Percentiles rank a stretch among this genome's conserved stretches.
phyloP scores from a whole-genome alignment of 805 yeast species.

The Naumovozyma dairenensis region DNA sequence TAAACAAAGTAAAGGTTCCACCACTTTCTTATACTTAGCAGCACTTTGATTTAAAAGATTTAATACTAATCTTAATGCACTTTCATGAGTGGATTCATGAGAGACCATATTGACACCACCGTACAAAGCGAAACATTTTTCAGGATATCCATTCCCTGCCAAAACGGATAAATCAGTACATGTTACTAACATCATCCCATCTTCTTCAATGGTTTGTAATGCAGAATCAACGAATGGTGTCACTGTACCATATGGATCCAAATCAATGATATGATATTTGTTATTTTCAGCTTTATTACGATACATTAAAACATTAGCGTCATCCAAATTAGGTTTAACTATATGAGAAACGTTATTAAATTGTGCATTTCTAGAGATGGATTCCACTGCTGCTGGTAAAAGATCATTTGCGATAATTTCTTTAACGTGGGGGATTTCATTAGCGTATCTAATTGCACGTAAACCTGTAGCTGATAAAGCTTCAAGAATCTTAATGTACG shows the following conservation, averaged over 20 bases:
- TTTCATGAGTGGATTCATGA: slow-evolving; percentile 79
- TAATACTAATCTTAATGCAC: slow-evolving; percentile 78
- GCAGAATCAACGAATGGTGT: slow-evolving; percentile 94
- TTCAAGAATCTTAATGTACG: slow-evolving; percentile 65
- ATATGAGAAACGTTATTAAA: slow-evolving; percentile 50
- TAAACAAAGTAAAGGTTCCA: slow-evolving; percentile 77
- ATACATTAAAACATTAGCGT: slow-evolving; percentile 82
- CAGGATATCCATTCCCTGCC: slow-evolving; percentile 95
- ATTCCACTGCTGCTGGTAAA: slow-evolving; percentile 71
- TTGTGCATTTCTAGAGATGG: slow-evolving; percentile 62
- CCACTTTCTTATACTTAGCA: slow-evolving; percentile 76
- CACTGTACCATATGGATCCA: slow-evolving; percentile 97
- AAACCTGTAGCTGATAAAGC: slow-evolving; percentile 93
- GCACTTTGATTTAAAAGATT: slow-evolving; percentile 71
- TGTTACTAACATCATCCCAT: slow-evolving; percentile 79
- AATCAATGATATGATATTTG: slow-evolving; percentile 75
- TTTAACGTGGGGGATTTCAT: slow-evolving; percentile 72
- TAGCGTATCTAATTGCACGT: slow-evolving; percentile 86
- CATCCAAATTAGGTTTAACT: slow-evolving; percentile 68
- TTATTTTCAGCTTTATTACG: slow-evolving; percentile 32
- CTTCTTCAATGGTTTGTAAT: slow-evolving; percentile 69
- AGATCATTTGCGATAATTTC: slow-evolving; percentile 84
- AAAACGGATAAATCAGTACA: slow-evolving; percentile 94
- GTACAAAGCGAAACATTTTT: slow-evolving; percentile 87
- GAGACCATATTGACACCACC: slow-evolving; percentile 86